Evolutionary conservation across 1,139 yeast species (phyloP).

Genomic region (Suhomyces taliae): DNA sequence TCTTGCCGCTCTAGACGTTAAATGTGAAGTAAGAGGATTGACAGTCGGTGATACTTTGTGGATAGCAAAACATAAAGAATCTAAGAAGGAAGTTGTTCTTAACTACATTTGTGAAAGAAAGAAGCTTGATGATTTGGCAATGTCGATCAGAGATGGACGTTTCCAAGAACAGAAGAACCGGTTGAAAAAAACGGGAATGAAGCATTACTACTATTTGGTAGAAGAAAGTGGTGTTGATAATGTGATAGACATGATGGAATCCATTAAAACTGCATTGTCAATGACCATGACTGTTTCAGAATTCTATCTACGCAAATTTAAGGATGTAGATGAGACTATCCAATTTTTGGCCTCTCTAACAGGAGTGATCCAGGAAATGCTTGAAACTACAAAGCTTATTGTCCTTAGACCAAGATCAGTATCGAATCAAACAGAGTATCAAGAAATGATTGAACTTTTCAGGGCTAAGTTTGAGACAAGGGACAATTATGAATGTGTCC

Average conservation of each 20-base stretch:
- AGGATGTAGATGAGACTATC: conserved; percentile 74
- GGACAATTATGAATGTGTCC: conserved; percentile 52
- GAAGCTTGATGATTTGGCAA: conserved; percentile 79
- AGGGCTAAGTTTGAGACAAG: conserved; percentile 40
- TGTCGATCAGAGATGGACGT: conserved; percentile 85
- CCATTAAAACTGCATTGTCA: conserved; percentile 76
- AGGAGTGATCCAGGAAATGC: conserved; percentile 40
- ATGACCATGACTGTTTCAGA: conserved; percentile 65
- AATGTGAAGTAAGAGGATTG: conserved; percentile 51
- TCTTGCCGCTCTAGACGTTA: conserved; percentile 50
- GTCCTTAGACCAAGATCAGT: conserved; percentile 53
- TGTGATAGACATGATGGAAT: conserved; percentile 51
- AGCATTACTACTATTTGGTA: conserved; percentile 71
- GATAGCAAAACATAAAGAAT: conserved; percentile 69
- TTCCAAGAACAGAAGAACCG: conserved; percentile 83
- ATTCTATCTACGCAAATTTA: conserved; percentile 69
- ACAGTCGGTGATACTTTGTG: conserved; percentile 88
- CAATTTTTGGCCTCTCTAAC: conserved; percentile 62
- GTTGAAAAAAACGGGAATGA: conserved; percentile 64
- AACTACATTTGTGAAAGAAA: conserved; percentile 87
- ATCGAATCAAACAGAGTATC: conserved; percentile 55
- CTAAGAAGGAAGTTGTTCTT: conserved; percentile 65
- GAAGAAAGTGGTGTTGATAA: conserved; percentile 61
- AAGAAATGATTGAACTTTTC: conserved; percentile 38
- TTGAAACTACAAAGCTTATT: conserved; percentile 35